Evolutionary conservation across 2,329 filamentous ascomycete genomes (phyloP).

Genomic region (Zarea fungicola): DNA sequence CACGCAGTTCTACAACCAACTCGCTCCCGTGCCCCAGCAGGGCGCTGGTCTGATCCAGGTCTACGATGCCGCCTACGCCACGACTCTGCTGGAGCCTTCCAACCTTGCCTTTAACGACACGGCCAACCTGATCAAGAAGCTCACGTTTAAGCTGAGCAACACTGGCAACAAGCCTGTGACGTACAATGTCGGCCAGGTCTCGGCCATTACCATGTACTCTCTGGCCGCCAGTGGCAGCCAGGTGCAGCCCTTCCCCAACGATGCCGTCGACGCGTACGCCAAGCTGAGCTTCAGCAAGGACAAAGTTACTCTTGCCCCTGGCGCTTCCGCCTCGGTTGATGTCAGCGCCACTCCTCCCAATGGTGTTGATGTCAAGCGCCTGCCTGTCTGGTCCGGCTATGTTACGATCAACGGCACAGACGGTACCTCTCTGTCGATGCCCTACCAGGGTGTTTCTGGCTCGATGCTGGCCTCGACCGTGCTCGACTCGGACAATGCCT

Average conservation of each 20-base stretch:
- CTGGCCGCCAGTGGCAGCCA: constrained; percentile 27
- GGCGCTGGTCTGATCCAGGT: constrained; percentile 57
- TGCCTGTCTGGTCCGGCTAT: constrained; percentile 41
- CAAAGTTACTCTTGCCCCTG: constrained; percentile 38
- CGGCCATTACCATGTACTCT: constrained; percentile 51
- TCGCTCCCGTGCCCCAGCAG: constrained; percentile 55
- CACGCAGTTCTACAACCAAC: constrained; percentile 27
- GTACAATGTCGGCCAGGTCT: constrained; percentile 47
- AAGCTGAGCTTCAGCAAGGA: constrained; percentile 36
- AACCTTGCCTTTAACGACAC: constrained; percentile 61
- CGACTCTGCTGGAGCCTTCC: constrained; percentile 47
- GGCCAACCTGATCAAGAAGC: constrained; percentile 44
- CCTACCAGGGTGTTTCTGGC: constrained; percentile 34
- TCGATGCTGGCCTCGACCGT: constrained; percentile 29
- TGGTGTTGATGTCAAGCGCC: constrained; percentile 23
- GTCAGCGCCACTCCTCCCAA: constrained; percentile 39
- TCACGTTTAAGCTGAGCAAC: constrained; percentile 54
- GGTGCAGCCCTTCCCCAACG: constrained; percentile 41
- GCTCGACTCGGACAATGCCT: constrained; percentile 25
- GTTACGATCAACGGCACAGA: constrained; percentile 35
- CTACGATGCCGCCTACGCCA: constrained; percentile 51
- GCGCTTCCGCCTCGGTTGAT: constrained; percentile 39
- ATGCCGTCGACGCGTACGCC: constrained; percentile 36
- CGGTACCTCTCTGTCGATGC: constrained; percentile 30
- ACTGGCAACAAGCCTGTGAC: constrained; percentile 41